Evolutionary conservation across 2,329 filamentous ascomycete genomes (phyloP).

Genomic region (Penicillium sp.): DNA sequence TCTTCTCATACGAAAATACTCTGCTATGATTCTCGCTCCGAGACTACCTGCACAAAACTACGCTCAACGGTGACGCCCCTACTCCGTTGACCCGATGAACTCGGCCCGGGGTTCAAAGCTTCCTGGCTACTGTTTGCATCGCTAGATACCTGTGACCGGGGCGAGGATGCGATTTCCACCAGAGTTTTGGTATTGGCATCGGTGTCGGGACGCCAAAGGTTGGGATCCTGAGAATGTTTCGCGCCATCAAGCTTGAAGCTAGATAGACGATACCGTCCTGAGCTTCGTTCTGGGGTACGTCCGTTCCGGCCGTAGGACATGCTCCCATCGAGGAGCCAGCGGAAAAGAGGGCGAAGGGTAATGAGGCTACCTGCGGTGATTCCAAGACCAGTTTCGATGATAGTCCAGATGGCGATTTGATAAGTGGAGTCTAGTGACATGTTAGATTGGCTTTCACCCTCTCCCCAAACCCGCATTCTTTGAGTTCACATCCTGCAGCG

Average conservation of each 20-base stretch:
- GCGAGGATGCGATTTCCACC: not conserved
- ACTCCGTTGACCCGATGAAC: conserved; percentile 36
- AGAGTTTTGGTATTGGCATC: not conserved
- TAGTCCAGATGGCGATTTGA: conserved; percentile 23
- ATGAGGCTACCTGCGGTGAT: conserved; percentile 23
- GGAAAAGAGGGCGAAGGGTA: conserved; percentile 19
- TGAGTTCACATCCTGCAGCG: not conserved
- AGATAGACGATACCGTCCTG: not conserved
- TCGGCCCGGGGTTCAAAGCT: not conserved
- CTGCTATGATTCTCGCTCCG: not conserved
- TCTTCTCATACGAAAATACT: too few species aligned
- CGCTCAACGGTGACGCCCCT: not conserved
- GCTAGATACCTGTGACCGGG: not conserved
- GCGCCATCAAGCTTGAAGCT: not conserved
- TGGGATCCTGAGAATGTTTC: not conserved
- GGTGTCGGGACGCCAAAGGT: not conserved
- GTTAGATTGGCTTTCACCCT: not conserved
- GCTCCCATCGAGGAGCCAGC: not conserved
- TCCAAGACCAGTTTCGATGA: conserved; percentile 22
- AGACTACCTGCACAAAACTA: not conserved
- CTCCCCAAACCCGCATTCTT: too few species aligned
- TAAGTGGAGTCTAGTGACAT: conserved; percentile 10
- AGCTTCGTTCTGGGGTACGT: not conserved
- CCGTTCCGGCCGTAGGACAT: not conserved
- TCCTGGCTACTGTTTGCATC: not conserved